Evolutionary conservation across 192 early-diverging fungal genomes (phyloP).

Genomic region (Backusella circina): DNA sequence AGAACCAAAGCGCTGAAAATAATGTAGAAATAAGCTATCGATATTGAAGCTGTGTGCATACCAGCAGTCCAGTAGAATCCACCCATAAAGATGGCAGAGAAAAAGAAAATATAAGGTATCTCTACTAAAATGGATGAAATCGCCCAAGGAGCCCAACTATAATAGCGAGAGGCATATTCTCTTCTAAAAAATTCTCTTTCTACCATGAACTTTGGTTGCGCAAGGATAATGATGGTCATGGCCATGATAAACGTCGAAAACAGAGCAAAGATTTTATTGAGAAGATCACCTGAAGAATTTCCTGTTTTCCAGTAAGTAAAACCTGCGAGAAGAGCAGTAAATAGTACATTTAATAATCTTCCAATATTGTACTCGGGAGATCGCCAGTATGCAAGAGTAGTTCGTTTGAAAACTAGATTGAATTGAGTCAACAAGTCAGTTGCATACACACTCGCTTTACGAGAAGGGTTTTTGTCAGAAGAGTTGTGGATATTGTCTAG

Average conservation of each 20-base stretch:
- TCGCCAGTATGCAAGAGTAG: constrained; percentile 67
- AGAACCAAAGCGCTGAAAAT: constrained; percentile 54
- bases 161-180: constrained; percentile 65
- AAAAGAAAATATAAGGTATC: constrained; percentile 62
- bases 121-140: constrained; percentile 60
- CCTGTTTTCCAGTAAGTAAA: constrained; percentile 69
- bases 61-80: constrained; percentile 74
- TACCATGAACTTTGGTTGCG: constrained; percentile 58
- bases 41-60: constrained; percentile 40
- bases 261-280: constrained; percentile 67
- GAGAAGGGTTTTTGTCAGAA: constrained; percentile 28
- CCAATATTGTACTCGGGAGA: constrained; percentile 73
- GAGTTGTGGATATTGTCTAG: constrained; percentile 46
- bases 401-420: constrained; percentile 57
- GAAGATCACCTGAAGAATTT: constrained; percentile 51
- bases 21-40: constrained; percentile 62
- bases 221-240: constrained; percentile 64
- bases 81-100: constrained; percentile 60
- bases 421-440: constrained; percentile 42
- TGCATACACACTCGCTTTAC: constrained; percentile 41
- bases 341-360: constrained; percentile 52
- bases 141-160: constrained; percentile 63
- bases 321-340: constrained; percentile 57
- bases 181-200: constrained; percentile 66
- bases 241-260: constrained; percentile 66